Base-by-base conservation (phyloP, 2,329 filamentous ascomycete species). In the Talaromyces funiculosus region DNA sequence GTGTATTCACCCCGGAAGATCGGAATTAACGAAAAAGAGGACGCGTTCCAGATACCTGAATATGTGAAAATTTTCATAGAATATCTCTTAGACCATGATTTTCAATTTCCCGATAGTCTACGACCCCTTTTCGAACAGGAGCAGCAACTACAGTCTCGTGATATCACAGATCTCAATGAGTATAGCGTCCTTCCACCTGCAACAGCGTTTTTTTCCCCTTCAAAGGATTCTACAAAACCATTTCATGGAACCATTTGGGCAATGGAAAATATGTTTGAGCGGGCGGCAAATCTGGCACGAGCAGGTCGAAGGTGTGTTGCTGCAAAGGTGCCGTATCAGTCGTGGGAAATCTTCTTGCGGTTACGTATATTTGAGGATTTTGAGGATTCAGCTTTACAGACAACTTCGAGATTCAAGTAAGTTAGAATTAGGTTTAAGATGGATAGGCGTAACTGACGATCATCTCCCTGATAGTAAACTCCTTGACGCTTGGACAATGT, bases 401-500 rank as follows among this genome's bases (percentile, higher is more conserved):
- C n/a, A n/a, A 29, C 35, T 33, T 31, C 45, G 18, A 42, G 49
- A 26, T 7, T 42, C 8, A 14, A 10, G 57, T 59, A 24, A 53
- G 45, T 43, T 43, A 7, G 5, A 2, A n/a, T n/a, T n/a, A n/a
- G n/a, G n/a, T n/a, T n/a, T n/a, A n/a, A n/a, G n/a, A n/a, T n/a
- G n/a, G n/a, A n/a, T n/a, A n/a, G n/a, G n/a, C n/a, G n/a, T n/a
- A n/a, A 10, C 56, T 59, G 33, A 59, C 7, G 8, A 53, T 33
- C 12, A 35, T 10, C 9, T 53, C 26, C 3, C 42, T 22, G 16
- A n/a, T n/a, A 59, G 57, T 31, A 59, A 53, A 37, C 35, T 59
- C 18, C 43, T 59, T 20, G 57, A 59, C 14, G n/a, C 57, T 42
- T 59, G 45, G 45, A 24, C 33, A 22, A 24, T 53, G 57, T 59